These are phyloP conservation scores for Pseudopyricularia cyperi DNA, from an alignment of 2,329 filamentous ascomycete species.

Conservation along the genomic window DNA sequence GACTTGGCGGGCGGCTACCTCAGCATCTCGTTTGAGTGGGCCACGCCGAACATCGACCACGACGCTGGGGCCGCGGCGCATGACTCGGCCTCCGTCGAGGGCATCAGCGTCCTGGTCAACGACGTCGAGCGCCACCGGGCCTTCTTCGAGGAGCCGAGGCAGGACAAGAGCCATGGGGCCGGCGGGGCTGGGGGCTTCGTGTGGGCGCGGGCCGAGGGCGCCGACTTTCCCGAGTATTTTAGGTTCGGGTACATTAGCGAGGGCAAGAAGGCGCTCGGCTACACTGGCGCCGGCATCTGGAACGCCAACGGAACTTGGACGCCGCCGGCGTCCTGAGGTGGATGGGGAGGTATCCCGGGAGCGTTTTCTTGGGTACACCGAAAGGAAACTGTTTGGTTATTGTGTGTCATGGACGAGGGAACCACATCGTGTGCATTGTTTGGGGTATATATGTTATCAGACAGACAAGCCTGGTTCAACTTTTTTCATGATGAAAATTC, in stretches of 20 bases:
- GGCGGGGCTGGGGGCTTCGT: conserved; percentile 8
- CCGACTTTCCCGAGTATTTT: conserved; percentile 13
- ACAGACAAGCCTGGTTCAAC: too few relatives aligned
- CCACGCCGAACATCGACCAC: neutral
- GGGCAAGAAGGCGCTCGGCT: conserved; percentile 10
- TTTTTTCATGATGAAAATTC: too few relatives aligned
- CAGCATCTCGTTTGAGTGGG: conserved; percentile 31
- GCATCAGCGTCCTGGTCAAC: conserved; percentile 17
- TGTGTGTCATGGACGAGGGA: too few relatives aligned
- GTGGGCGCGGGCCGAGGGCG: conserved; percentile 8
- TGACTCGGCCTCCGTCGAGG: conserved; percentile 8
- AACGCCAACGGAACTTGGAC: conserved; percentile 14
- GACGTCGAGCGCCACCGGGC: conserved; percentile 15
- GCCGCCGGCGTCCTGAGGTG: too few relatives aligned
- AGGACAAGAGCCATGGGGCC: conserved; percentile 1
- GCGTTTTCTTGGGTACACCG: too few relatives aligned
- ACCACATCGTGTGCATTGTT: too few relatives aligned
- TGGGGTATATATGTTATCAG: too few relatives aligned
- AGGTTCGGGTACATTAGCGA: conserved; percentile 14
- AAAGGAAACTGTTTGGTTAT: too few relatives aligned
- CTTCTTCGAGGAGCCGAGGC: conserved; percentile 9
- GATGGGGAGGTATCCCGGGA: too few relatives aligned
- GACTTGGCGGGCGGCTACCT: conserved; percentile 17
- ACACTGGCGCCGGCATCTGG: conserved; percentile 14
- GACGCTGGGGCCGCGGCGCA: too few relatives aligned